These are phyloP conservation scores for Microbotryum saponariae DNA, from an alignment of 1,284 basidiomycete species.

Conservation along the genomic window DNA sequence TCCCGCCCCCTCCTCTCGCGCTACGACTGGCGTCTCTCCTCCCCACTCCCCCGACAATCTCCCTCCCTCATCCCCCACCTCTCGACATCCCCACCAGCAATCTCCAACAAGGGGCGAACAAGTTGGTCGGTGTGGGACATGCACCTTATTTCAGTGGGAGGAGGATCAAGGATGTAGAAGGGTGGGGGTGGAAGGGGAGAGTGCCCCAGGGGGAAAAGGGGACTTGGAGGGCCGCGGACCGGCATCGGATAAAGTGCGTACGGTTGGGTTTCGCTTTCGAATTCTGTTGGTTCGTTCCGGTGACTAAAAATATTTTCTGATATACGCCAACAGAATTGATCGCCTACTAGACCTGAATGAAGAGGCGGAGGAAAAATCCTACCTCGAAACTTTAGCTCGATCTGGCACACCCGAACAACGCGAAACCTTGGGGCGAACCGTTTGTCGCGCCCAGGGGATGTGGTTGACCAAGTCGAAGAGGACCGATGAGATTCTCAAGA, in stretches of 20 bases:
- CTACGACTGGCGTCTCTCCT: constrained; percentile 33
- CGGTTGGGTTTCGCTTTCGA: background rate
- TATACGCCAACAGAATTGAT: constrained; percentile 5
- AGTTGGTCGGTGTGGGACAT: constrained; percentile 25
- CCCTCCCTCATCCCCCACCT: constrained; percentile 2
- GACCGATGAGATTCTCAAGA: constrained; percentile 6
- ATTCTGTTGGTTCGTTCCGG: no score
- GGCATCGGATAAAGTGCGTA: constrained; percentile 14
- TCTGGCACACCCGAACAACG: constrained; percentile 16
- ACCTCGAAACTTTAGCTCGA: constrained; percentile 13
- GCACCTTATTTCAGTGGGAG: background rate
- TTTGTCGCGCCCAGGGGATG: constrained; percentile 11
- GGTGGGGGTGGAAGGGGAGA: constrained; percentile 26
- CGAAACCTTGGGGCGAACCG: constrained; percentile 13
- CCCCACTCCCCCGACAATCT: constrained; percentile 10
- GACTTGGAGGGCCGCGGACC: constrained; percentile 12
- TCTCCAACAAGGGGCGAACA: constrained; percentile 21
- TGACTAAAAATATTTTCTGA: no score
- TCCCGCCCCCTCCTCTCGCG: constrained; percentile 23
- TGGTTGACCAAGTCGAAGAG: constrained; percentile 19
- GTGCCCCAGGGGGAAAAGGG: constrained; percentile 14
- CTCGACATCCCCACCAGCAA: constrained; percentile 11
- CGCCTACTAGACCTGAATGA: constrained; percentile 21
- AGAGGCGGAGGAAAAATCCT: constrained; percentile 18
- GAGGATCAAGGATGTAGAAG: background rate